Conservation (phyloP, 257 asterid species). For the Paraleonurus japonicus region DNA sequence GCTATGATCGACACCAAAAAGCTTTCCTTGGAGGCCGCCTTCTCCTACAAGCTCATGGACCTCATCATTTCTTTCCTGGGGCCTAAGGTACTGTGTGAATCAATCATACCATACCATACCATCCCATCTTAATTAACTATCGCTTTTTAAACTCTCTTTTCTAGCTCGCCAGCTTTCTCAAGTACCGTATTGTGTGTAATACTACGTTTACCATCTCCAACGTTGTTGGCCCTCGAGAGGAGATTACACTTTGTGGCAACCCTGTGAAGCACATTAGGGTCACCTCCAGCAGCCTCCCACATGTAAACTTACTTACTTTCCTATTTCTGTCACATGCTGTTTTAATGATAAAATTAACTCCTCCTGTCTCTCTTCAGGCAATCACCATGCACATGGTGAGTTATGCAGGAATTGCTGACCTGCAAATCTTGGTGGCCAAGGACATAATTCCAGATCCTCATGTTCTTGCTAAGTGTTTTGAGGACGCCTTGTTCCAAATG, state of each 20-base stretch:
- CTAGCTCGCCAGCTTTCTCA: slow-evolving; percentile 58
- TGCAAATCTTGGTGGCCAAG: slow-evolving; percentile 78
- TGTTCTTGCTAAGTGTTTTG: slow-evolving; percentile 63
- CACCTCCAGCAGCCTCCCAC: slow-evolving; percentile 60
- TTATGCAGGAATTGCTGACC: slow-evolving; percentile 64
- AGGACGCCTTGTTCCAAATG: slow-evolving; percentile 61
- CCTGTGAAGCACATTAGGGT: slow-evolving; percentile 54
- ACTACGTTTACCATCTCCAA: slow-evolving; percentile 79
- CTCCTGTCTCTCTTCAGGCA: slow-evolving; percentile 39
- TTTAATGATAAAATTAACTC: not conserved
- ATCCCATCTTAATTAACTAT: too few species aligned
- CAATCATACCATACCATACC: too few species aligned
- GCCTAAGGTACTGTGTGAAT: slow-evolving; percentile 46
- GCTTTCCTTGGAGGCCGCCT: slow-evolving; percentile 64
- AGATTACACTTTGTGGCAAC: slow-evolving; percentile 55
- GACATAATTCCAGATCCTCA: slow-evolving; percentile 69
- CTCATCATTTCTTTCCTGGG: slow-evolving; percentile 43
- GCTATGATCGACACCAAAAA: slow-evolving; percentile 78
- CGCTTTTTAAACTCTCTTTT: not conserved
- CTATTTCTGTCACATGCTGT: not conserved
- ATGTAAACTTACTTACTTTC: slow-evolving; percentile 56
- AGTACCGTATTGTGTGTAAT: slow-evolving; percentile 61
- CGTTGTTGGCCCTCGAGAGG: slow-evolving; percentile 71
- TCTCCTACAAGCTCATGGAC: slow-evolving; percentile 54
- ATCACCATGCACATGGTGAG: slow-evolving; percentile 82